phyloP scores from a whole-genome alignment of 805 yeast species.

The Lipomyces starkeyi region DNA sequence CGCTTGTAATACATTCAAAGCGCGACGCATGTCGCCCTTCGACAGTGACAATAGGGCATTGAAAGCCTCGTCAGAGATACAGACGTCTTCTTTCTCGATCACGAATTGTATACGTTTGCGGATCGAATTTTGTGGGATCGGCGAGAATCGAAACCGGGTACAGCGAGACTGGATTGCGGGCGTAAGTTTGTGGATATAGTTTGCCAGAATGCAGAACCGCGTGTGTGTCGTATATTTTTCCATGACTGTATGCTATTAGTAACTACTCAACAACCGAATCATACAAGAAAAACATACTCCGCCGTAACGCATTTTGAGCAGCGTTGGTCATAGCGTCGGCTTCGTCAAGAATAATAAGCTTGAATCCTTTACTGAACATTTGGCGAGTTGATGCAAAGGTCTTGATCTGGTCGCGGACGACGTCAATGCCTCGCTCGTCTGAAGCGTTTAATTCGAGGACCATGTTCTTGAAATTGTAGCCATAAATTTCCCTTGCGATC shows the following conservation, averaged over 20 bases:
- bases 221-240: conserved; percentile 89
- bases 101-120: conserved; percentile 71
- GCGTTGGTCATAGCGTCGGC: conserved; percentile 98
- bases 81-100: conserved; percentile 67
- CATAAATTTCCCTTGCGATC: conserved; percentile 84
- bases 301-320: conserved; percentile 92
- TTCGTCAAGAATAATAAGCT: conserved; percentile 89
- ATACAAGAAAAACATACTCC: conserved; percentile 89
- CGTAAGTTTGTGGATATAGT: conserved; percentile 91
- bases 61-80: conserved; percentile 63
- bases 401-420: conserved; percentile 96
- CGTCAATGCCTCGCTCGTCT: conserved; percentile 97
- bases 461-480: conserved; percentile 77
- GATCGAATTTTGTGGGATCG: conserved; percentile 72
- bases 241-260: conserved; percentile 52
- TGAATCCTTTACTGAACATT: conserved; percentile 93
- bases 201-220: conserved; percentile 92
- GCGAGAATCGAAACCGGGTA: conserved; percentile 91
- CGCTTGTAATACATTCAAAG: conserved; percentile 91
- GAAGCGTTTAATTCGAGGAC: conserved; percentile 94
- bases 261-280: conserved; percentile 50
- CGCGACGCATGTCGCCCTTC: conserved; percentile 97
- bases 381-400: conserved; percentile 96
- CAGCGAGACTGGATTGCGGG: conserved; percentile 96
- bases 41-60: conserved; percentile 70